Evolutionary conservation across 2,329 filamentous ascomycete species (phyloP).

Genomic region (Tolypocladium paradoxum): DNA sequence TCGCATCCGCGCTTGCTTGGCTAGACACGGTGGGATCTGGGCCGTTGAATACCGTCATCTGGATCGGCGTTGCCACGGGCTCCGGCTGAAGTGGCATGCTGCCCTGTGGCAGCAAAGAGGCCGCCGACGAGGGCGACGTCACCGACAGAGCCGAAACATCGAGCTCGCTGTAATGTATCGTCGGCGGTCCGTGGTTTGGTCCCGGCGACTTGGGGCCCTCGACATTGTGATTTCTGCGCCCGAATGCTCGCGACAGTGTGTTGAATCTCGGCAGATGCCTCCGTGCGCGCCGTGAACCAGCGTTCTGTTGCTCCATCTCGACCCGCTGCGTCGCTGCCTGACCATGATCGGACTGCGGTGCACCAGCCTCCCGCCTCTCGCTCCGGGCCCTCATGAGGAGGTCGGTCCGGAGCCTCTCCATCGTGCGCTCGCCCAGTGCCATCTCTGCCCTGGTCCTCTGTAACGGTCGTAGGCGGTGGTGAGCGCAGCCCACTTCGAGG

Average conservation of each 20-base stretch:
- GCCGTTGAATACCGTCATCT: neutral
- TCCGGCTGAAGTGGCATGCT: slow-evolving; percentile 6
- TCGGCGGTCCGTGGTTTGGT: slow-evolving; percentile 2
- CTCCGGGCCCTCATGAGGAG: slow-evolving; percentile 19
- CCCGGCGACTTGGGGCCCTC: slow-evolving; percentile 38
- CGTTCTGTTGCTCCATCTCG: neutral
- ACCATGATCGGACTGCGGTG: neutral
- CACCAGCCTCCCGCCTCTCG: slow-evolving; percentile 11
- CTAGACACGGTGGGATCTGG: neutral
- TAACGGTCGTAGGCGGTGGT: neutral
- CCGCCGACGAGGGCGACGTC: neutral
- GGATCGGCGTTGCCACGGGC: slow-evolving; percentile 2
- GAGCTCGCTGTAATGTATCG: neutral
- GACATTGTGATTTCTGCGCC: neutral
- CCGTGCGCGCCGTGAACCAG: neutral
- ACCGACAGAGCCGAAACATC: neutral
- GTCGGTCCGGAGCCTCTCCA: slow-evolving; percentile 22
- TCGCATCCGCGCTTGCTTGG: neutral
- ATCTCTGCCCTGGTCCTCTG: slow-evolving; percentile 4
- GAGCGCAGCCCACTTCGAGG: neutral
- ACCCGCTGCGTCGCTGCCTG: neutral
- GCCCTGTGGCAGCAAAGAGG: neutral
- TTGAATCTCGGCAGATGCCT: neutral
- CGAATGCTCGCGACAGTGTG: slow-evolving; percentile 9
- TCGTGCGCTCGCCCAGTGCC: slow-evolving; percentile 10